Conservation (phyloP, 2,329 filamentous ascomycete genomes). For the Xylaria sp. region DNA sequence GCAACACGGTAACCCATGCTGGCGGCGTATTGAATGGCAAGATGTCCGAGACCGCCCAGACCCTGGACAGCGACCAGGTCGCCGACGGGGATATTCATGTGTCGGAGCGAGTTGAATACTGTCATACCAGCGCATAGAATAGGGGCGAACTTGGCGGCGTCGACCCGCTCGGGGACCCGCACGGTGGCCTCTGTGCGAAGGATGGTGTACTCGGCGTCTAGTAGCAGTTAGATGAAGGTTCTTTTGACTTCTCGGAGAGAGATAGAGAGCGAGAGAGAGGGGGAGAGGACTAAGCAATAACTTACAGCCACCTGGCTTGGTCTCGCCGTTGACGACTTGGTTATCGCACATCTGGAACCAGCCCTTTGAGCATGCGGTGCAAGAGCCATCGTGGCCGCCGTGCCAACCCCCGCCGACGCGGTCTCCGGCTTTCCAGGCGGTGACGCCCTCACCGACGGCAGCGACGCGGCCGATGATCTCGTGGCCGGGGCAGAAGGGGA, state of each 20-base stretch:
- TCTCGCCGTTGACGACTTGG: constrained; percentile 36
- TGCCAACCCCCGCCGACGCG: constrained; percentile 61
- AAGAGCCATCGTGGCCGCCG: constrained; percentile 63
- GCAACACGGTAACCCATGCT: constrained; percentile 73
- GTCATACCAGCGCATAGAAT: constrained; percentile 64
- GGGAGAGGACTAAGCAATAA: background rate
- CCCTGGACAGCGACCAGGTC: constrained; percentile 62
- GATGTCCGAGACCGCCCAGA: constrained; percentile 72
- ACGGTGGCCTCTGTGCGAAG: constrained; percentile 65
- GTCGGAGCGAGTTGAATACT: constrained; percentile 56
- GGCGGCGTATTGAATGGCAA: constrained; percentile 72
- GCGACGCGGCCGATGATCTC: constrained; percentile 71
- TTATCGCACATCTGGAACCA: constrained; percentile 60
- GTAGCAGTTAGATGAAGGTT: constrained; percentile 42
- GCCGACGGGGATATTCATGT: constrained; percentile 51
- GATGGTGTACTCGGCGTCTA: constrained; percentile 62
- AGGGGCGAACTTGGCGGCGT: constrained; percentile 58
- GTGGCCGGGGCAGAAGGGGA: constrained; percentile 64
- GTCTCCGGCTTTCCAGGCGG: constrained; percentile 67
- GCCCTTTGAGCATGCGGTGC: constrained; percentile 64
- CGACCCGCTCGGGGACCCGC: constrained; percentile 55
- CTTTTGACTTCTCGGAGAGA: background rate
- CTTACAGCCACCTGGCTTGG: constrained; percentile 65
- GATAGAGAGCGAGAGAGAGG: background rate
- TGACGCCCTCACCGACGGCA: constrained; percentile 62